Evolutionary conservation across 257 asterid genomes (phyloP), one percentile per base, ranked within the genome.

Genomic region (Solanum chiquidenum): DNA sequence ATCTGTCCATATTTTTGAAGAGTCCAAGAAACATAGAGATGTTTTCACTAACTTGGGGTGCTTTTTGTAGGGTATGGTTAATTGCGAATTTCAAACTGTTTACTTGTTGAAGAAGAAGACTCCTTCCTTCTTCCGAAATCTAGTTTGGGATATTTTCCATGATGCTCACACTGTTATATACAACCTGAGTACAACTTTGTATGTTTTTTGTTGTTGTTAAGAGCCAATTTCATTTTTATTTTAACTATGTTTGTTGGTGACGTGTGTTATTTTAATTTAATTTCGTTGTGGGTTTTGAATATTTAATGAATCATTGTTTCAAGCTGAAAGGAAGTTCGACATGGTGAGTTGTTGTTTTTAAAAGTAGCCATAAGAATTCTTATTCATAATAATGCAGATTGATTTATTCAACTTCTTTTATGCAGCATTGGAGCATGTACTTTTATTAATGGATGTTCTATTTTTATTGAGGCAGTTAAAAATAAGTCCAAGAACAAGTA

Each of bases 321-420:
- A 91, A 90, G 91, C 92, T 93, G 37, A 93, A 90, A 87, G 95
- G 94, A 90, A 89, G 95, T 79, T 91, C 94, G 20, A 87, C 89
- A 52, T 90, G 95, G 94, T 93, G 90, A 87, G n/a, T 55, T 46
- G 16, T 37, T 7, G 60, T 25, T 86, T 25, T 1, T 4, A 55
- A 82, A 18, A 29, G 42, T 42, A 82, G 68, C 86, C 14, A 27
- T 27, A 46, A 37, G 7, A 20, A 35, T 40, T 62, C 23, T 1
- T 42, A 4, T 42, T 38, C 44, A n/a, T n/a, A n/a, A 37, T 75
- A 23, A 75, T 23, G 12, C 8, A 40, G 1, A 76, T 55, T 76
- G 6, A 40, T 40, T 12, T 29, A 9, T 25, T 12, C 68, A 58
- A 33, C 42, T 42, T 82, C 12, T 71, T 55, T 52, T 58, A 7